Evolutionary conservation across 208 protist genomes (phyloP), one percentile per base, ranked within the genome.

Genomic region (Porcisia deanei): DNA sequence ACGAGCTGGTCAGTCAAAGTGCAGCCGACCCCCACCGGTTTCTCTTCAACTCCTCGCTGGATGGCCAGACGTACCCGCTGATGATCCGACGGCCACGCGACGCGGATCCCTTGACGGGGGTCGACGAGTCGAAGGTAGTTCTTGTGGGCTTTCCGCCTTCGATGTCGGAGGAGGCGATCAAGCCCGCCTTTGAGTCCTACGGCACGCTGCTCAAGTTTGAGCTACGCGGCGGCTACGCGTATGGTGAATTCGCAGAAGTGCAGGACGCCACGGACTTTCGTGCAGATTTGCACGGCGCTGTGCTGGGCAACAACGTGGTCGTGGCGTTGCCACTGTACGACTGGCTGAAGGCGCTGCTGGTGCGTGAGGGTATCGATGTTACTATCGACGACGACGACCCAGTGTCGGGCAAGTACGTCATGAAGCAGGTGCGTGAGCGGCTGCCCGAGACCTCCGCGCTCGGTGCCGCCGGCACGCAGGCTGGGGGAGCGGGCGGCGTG

Each of bases 41-140:
- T 73, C 81, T 80, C n/a, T 95, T 95, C 72, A 77, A 74, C 75
- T 77, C 76, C 71, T 79, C 71, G 61, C 61, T 69, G 47, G 88
- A 92, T 41, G 87, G 90, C 14, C 73, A 82, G 52, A 67, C 72
- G 34, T 93, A 94, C 74, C 71, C 85, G 20, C 83, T 96, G 14
- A 81, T 77, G 41, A 87, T 97, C 30, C 87, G 88, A 43, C 88
- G 93, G 14, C 93, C 93, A 39, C 83, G 87, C 7, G 93, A 97
- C 70, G 90, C 89, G 55, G 73, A 90, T 53, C 71, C 69, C 30
- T 76, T 95, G 57, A 67, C 78, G 7, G 89, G 89, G 37, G 82
- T 91, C 30, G 91, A 96, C 68, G 57, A 75, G 34, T 77, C 70
- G 3, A 91, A 90, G 72, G 86, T 97, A 2, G 93, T 96, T 6